These are phyloP conservation scores for Cynara cardunculus DNA, from an alignment of 129 eudicot genomes.

Conservation along the genomic window DNA sequence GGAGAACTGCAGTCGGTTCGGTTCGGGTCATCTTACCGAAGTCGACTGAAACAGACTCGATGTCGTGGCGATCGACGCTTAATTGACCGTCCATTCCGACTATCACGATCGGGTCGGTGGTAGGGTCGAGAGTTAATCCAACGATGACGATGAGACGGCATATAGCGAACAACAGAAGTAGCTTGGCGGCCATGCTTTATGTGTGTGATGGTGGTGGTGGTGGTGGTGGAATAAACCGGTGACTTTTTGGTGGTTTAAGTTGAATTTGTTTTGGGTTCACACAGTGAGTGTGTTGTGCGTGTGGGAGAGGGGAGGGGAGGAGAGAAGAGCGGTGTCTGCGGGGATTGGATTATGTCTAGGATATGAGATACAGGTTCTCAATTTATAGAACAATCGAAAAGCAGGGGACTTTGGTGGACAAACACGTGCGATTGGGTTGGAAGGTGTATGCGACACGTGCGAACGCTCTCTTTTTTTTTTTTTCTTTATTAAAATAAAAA, in stretches of 20 bases:
- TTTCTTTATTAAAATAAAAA: not conserved
- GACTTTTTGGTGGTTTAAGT: too few species aligned
- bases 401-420: conserved; percentile 15
- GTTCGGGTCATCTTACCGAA: conserved; percentile 50
- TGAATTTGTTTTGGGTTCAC: conserved; percentile 4
- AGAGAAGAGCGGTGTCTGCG: not conserved
- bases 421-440: conserved; percentile 37
- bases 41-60: conserved; percentile 53
- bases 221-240: too few species aligned
- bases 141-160: conserved; percentile 59
- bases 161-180: conserved; percentile 46
- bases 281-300: conserved; percentile 24
- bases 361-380: conserved; percentile 54
- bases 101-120: conserved; percentile 32
- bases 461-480: not conserved
- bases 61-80: conserved; percentile 35
- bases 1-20: conserved; percentile 59
- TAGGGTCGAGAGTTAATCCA: conserved; percentile 64
- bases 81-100: conserved; percentile 40
- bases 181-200: conserved; percentile 43
- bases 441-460: conserved; percentile 56
- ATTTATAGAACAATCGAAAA: conserved; percentile 68
- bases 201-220: not conserved
- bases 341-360: conserved; percentile 43
- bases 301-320: not conserved